Evolutionary conservation across 1,284 basidiomycete genomes (phyloP), one percentile per base, ranked within the genome.

Genomic region (Leccinum variabile): DNA sequence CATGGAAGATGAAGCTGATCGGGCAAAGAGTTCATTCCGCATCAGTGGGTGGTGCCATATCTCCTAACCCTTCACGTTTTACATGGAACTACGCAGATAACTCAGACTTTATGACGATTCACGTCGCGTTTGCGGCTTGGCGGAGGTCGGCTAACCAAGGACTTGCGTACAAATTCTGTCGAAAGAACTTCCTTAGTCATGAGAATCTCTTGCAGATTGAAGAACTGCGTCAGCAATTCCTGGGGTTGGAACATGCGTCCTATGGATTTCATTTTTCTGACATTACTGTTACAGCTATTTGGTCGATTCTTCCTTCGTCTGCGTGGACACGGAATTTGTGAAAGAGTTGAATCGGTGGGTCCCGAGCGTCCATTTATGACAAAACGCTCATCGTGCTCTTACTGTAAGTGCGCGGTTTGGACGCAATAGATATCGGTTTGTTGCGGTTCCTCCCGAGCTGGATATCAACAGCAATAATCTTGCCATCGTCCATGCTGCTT

Each of bases 121-220:
- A 95, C 70, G 92, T 95, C 68, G 95, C 92, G 0, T 99, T 96
- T 77, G 80, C 87, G 9, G 89, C 87, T 64, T 99, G 97, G 95
- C 83, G 95, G 18, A 82, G 85, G n/a, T 90, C 85, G 22, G 81
- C 82, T 9, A 94, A 92, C 69, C 76, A 81, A 14, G 78, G 76
- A 59, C 81, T 81, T 67, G 85, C 87, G 37, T 80, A 86, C 56
- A 87, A 88, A 57, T 97, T 95, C 72, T 97, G 96, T 78, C 84
- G 88, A 67, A 81, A 82, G 58, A 93, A 92, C 75, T 97, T 88
- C 73, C 80, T 98, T 41, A 97, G 94, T 67, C 88, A 94, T 68
- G 91, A 93, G 87, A 98, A 95, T 70, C 78, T 99, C 61, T 89
- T 95, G 75, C 95, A 98, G 75, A 97, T 99, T 56, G 97, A 99